Evolutionary conservation across 1,284 basidiomycete genomes (phyloP).

Genomic region (Tylopilus sp.): DNA sequence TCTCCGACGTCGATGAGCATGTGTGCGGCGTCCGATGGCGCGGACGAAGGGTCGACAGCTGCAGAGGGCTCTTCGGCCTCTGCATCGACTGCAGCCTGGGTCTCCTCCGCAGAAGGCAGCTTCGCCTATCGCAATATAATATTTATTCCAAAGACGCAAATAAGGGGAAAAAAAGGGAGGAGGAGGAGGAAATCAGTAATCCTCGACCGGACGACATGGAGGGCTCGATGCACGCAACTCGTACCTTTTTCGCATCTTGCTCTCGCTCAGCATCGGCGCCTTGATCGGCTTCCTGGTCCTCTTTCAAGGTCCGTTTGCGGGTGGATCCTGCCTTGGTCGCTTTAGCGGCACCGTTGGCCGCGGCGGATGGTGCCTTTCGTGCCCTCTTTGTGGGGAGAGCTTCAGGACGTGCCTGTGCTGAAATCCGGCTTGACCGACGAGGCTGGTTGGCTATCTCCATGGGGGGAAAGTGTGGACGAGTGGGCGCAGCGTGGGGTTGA

Average conservation of each 20-base stretch:
- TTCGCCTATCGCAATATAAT: conserved; percentile 16
- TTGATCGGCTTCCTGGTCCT: conserved; percentile 13
- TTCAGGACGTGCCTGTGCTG: conserved; percentile 37
- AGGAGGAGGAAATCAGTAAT: not conserved
- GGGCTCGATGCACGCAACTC: conserved; percentile 4
- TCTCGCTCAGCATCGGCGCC: conserved; percentile 16
- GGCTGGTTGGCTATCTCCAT: conserved; percentile 29
- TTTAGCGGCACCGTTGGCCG: too few species aligned
- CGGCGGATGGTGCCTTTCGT: conserved; percentile 33
- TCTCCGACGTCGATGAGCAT: conserved; percentile 66
- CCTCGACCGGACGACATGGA: not conserved
- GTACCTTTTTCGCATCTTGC: conserved; percentile 25
- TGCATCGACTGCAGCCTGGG: not conserved
- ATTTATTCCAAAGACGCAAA: not conserved
- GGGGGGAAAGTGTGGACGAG: not conserved
- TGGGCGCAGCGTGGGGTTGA: conserved; percentile 3
- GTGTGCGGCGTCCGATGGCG: too few species aligned
- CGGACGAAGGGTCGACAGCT: conserved; percentile 4
- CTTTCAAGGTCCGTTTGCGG: conserved; percentile 27
- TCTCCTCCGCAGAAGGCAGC: conserved; percentile 16
- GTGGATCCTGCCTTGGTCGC: conserved; percentile 27
- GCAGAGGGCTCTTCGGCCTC: conserved; percentile 4
- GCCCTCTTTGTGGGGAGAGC: conserved; percentile 27
- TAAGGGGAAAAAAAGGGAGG: not conserved
- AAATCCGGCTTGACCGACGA: conserved; percentile 47